phyloP scores from a whole-genome alignment of 164 flowering plant species.

The Magnolia sinica region DNA sequence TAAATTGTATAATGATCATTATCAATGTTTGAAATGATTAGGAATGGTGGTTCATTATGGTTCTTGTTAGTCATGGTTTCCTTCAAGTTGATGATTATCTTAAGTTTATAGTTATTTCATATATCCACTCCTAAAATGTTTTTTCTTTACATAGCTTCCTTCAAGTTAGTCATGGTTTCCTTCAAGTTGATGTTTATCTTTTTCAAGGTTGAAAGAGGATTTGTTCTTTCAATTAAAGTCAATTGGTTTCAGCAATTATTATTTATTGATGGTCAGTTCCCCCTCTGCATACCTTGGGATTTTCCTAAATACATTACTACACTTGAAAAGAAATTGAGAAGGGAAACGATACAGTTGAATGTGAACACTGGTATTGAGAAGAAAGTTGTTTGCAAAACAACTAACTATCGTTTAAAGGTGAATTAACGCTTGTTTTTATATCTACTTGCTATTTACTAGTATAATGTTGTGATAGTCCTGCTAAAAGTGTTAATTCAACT shows the following conservation, averaged over 20 bases:
- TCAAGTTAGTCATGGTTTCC: too few species aligned
- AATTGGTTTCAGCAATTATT: constrained; percentile 77
- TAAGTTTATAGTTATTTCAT: too few species aligned
- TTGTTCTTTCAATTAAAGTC: constrained; percentile 55
- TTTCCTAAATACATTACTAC: constrained; percentile 80
- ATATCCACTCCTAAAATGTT: too few species aligned
- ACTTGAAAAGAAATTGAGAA: constrained; percentile 54
- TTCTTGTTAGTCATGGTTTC: too few species aligned
- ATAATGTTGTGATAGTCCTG: neutral
- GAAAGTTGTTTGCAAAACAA: constrained; percentile 56
- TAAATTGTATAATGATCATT: too few species aligned
- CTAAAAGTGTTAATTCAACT: neutral
- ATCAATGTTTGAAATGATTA: neutral
- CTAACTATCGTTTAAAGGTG: constrained; percentile 86
- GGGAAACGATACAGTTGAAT: constrained; percentile 67
- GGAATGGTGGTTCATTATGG: too few species aligned
- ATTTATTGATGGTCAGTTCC: constrained; percentile 45
- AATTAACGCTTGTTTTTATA: neutral
- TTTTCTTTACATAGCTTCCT: too few species aligned
- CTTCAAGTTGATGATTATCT: too few species aligned
- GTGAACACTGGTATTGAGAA: constrained; percentile 56
- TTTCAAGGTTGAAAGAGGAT: constrained; percentile 79
- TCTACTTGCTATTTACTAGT: too few species aligned
- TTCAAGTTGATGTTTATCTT: too few species aligned
- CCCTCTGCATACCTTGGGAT: constrained; percentile 63